Percentiles rank a stretch among this genome's conserved stretches.
Conservation (phyloP, 495 filamentous ascomycete species). For the Tuber magnatum region DNA sequence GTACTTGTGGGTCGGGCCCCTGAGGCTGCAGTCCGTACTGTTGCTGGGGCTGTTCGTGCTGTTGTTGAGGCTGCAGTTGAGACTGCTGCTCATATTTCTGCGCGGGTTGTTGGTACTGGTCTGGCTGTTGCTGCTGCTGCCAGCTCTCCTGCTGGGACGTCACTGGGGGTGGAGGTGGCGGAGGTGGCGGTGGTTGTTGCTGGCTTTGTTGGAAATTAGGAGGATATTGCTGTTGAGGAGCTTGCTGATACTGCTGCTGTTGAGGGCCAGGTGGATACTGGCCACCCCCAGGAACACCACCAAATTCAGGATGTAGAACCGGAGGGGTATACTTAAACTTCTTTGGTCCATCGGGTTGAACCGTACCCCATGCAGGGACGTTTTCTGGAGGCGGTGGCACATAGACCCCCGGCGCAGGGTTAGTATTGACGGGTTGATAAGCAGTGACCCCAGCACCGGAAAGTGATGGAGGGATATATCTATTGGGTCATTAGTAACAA, state of each 20-base stretch:
- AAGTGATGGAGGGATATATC: slow-evolving; percentile 24
- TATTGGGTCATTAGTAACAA: neutral
- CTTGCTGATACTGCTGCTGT: slow-evolving; percentile 25
- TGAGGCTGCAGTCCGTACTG: neutral
- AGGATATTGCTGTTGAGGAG: slow-evolving; percentile 18
- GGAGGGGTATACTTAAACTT: slow-evolving; percentile 31
- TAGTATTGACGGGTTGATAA: slow-evolving; percentile 21
- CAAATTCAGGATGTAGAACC: slow-evolving; percentile 24
- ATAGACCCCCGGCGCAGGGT: slow-evolving; percentile 20
- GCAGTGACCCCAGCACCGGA: slow-evolving; percentile 9
- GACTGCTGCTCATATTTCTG: slow-evolving; percentile 16
- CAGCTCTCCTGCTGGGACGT: slow-evolving; percentile 16
- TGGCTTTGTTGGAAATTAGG: slow-evolving; percentile 17
- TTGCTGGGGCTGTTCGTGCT: slow-evolving; percentile 12
- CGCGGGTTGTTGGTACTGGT: slow-evolving; percentile 12
- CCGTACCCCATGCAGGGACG: slow-evolving; percentile 17
- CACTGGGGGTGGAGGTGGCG: neutral
- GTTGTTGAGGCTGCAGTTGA: slow-evolving; percentile 14
- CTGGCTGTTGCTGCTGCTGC: slow-evolving; percentile 17
- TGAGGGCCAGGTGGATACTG: slow-evolving; percentile 13
- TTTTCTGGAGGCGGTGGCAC: slow-evolving; percentile 8
- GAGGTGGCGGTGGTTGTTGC: slow-evolving; percentile 19
- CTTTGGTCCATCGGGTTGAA: slow-evolving; percentile 13
- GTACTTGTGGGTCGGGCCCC: neutral
- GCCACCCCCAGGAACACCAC: neutral